Evolutionary conservation across 306 rosid genomes (phyloP), one percentile per base, ranked within the genome.

Genomic region (Cucurbita maxima): DNA sequence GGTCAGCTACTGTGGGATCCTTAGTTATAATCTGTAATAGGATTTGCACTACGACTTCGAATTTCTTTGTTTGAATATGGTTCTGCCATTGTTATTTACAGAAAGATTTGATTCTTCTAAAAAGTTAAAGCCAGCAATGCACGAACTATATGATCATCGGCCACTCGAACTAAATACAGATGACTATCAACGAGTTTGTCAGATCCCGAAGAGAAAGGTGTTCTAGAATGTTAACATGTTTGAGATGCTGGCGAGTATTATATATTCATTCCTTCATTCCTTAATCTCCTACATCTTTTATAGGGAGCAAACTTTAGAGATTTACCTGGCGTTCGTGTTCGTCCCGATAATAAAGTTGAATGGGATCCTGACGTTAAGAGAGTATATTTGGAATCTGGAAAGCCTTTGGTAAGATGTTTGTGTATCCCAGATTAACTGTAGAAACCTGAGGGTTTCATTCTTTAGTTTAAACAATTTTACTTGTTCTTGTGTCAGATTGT

Each of bases 291-390:
- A 9, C n/a, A 4, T 8, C 11, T 14, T 43, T 10, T 10, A 16
- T 8, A 92, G 96, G 98, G 98, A n/a, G 98, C 80, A 25, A 83
- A 85, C 52, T 92, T 90, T 19, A 83, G 98, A 77, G 88, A 92
- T 76, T 75, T 92, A n/a, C 88, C 90, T 0, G 96, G 98, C 56
- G 96, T 92, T 70, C 84, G 75, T 18, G 90, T 88, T 18, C 76
- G 89, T 2, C 25, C 69, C 0, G 87, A 86, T 52, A 90, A 88
- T 3, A 88, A 12, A 70, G 98, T 90, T 8, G 87, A 81, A 48
- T 86, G 86, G 86, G 96, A 90, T 80, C 91, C 96, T 8, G 41
- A 56, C 2, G 73, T 87, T 2, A 14, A 79, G 45, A 89, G 98
- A 25, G 83, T 77, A 3, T 76, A 75, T 34, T 77, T 92, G 77